Evolutionary conservation across 2,329 filamentous ascomycete species (phyloP), one percentile per base, ranked within the genome.

Genomic region (Colletotrichum melonis): DNA sequence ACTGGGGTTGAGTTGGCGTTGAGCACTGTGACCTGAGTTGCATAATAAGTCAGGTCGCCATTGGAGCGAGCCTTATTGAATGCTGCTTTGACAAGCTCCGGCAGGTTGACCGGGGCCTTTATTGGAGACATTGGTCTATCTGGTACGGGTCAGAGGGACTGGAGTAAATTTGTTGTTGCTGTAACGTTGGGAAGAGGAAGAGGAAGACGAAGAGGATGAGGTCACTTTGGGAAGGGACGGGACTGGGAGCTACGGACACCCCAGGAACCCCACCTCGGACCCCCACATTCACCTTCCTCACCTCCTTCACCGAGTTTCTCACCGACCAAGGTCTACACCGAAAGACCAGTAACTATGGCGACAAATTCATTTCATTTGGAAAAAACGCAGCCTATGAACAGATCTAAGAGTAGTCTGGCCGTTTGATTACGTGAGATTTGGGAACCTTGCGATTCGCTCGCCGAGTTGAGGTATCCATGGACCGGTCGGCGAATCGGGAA

Each of bases 21-120:
- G 59, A 91, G 78, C 60, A 90, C 75, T 5, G 86, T 80, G 57
- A 87, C 89, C 71, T 89, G 85, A 3, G 88, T 90, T 57, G 87
- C 84, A 78, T 87, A 91, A 77, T 88, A 90, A 60, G 83, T 83
- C 66, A 91, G 78, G 73, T 90, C 87, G 66, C 86, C 87, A 68
- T 80, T 84, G 12, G 81, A 78, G 12, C 81, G 83, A 22, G 89
- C 89, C 59, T 83, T 85, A 67, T 80, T 77, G 77, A 91, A 91
- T 3, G 87, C 82, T 1, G 83, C 71, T 64, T 83, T 85, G 69
- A 91, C 88, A 16, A 91, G 84, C 2, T 84, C 82, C 1, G 88
- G 88, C 1, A 91, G 84, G 70, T 87, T 86, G 3, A 79, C 71
- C 0, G 88, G 88, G 1, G 81, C 83, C 54, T 80, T 84, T 58